Conservation (phyloP, 1,284 basidiomycete species). For the Sphaerobolus stellatus region DNA sequence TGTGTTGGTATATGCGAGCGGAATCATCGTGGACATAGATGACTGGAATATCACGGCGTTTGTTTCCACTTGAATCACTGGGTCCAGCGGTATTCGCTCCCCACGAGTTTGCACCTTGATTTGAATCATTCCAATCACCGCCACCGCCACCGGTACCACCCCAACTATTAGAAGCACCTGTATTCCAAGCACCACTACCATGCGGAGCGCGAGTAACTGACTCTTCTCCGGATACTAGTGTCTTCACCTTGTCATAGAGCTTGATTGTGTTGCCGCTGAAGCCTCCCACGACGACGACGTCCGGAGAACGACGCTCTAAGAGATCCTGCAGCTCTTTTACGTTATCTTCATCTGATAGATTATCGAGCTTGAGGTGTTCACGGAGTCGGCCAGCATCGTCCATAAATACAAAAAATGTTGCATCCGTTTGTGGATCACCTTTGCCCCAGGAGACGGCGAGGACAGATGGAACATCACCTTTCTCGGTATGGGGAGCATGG, state of each 20-base stretch:
- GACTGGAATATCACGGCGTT: slow-evolving; percentile 63
- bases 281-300: slow-evolving; percentile 89
- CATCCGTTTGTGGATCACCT: slow-evolving; percentile 90
- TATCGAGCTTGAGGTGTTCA: slow-evolving; percentile 87
- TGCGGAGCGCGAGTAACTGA: too few species aligned
- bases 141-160: neutral
- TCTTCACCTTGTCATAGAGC: slow-evolving; percentile 65
- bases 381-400: slow-evolving; percentile 88
- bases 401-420: slow-evolving; percentile 81
- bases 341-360: slow-evolving; percentile 69
- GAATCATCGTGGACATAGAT: slow-evolving; percentile 90
- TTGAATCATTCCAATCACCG: slow-evolving; percentile 9
- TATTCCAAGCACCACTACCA: too few species aligned
- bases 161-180: slow-evolving; percentile 4
- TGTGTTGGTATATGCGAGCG: slow-evolving; percentile 92
- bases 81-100: neutral
- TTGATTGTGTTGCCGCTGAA: slow-evolving; percentile 81
- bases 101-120: neutral
- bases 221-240: slow-evolving; percentile 34
- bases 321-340: slow-evolving; percentile 80
- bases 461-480: slow-evolving; percentile 79
- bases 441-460: slow-evolving; percentile 94
- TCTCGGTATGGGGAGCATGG: slow-evolving; percentile 56
- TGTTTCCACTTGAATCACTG: slow-evolving; percentile 27
- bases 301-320: slow-evolving; percentile 78